Conservation (phyloP, 2,329 filamentous ascomycete genomes). For the Didymosphaeria variabile region DNA sequence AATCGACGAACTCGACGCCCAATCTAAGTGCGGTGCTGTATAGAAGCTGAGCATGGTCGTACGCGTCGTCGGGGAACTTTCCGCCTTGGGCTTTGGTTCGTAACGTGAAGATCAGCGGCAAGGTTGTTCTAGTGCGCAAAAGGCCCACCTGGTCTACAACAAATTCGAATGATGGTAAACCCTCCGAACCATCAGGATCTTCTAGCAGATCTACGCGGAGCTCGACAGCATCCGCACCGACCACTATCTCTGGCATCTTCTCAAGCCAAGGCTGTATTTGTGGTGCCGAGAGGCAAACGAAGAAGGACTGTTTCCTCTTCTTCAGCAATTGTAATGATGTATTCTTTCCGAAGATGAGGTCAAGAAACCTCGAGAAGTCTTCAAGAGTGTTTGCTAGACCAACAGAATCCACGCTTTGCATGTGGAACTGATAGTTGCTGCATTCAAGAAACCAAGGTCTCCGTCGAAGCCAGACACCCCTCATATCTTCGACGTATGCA, state of each 20-base stretch:
- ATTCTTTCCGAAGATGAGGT: slow-evolving; percentile 70
- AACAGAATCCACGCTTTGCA: slow-evolving; percentile 67
- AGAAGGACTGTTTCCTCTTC: slow-evolving; percentile 81
- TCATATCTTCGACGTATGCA: slow-evolving; percentile 91
- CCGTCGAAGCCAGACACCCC: slow-evolving; percentile 86
- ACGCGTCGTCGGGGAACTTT: slow-evolving; percentile 79
- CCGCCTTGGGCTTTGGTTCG: slow-evolving; percentile 88
- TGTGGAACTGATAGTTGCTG: slow-evolving; percentile 94
- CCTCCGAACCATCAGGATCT: slow-evolving; percentile 68
- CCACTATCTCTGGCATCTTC: slow-evolving; percentile 74
- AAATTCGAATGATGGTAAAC: slow-evolving; percentile 74
- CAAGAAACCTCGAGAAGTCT: slow-evolving; percentile 78
- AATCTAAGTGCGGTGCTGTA: slow-evolving; percentile 82
- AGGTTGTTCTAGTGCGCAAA: slow-evolving; percentile 73
- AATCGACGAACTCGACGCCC: slow-evolving; percentile 90
- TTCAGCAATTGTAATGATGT: slow-evolving; percentile 65
- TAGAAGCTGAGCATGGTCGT: slow-evolving; percentile 75
- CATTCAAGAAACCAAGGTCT: slow-evolving; percentile 91
- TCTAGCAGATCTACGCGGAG: slow-evolving; percentile 89
- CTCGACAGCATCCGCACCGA: slow-evolving; percentile 93
- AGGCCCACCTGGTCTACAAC: slow-evolving; percentile 83
- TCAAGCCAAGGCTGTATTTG: slow-evolving; percentile 71
- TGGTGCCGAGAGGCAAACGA: slow-evolving; percentile 88
- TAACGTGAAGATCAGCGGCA: slow-evolving; percentile 92
- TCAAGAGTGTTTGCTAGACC: slow-evolving; percentile 64